Conservation (phyloP, 2,329 filamentous ascomycete species). For the Onygenales sp. region DNA sequence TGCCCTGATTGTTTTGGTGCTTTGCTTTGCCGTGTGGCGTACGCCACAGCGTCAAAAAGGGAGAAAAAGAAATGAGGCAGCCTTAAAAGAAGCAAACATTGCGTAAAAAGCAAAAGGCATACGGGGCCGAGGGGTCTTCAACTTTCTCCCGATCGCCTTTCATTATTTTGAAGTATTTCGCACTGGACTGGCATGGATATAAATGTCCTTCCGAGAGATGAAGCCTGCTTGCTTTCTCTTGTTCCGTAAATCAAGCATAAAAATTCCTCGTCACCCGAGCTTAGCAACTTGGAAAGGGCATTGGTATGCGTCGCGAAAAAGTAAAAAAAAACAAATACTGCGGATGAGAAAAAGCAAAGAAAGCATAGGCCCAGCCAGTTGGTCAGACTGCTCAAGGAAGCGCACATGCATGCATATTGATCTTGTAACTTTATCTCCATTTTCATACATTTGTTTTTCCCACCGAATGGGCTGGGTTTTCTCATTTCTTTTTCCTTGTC, state of each 20-base stretch:
- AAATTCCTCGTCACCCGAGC: not conserved
- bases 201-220: no score
- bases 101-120: no score
- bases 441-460: not conserved
- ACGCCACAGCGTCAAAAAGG: not conserved
- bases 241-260: not conserved
- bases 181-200: no score
- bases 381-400: not conserved
- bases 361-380: conserved; percentile 1
- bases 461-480: not conserved
- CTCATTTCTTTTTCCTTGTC: not conserved
- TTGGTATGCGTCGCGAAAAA: not conserved
- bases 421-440: not conserved
- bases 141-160: no score
- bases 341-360: not conserved
- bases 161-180: no score
- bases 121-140: no score
- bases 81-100: conserved; percentile 1
- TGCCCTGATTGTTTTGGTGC: not conserved
- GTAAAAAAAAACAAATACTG: not conserved
- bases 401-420: not conserved
- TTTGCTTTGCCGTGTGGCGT: not conserved
- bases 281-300: not conserved
- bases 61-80: not conserved
- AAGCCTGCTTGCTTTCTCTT: no score